Evolutionary conservation across 352 stramenopile genomes (phyloP).

Genomic region (Pythium rhizo-oryzae): DNA sequence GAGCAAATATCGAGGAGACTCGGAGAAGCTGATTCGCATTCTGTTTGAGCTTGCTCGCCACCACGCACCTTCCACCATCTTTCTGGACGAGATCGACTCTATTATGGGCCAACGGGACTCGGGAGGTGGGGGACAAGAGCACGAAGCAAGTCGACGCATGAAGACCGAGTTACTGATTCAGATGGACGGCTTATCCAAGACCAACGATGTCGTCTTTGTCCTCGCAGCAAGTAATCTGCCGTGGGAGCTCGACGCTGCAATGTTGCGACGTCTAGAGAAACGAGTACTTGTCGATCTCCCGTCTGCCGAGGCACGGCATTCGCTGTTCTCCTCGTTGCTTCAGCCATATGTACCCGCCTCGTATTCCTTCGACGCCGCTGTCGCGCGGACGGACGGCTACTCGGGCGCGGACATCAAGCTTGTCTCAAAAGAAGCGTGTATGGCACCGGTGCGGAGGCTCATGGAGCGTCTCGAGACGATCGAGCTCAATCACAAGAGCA

Average conservation of each 20-base stretch:
- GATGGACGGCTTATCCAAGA: slow-evolving; percentile 86
- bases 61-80: slow-evolving; percentile 86
- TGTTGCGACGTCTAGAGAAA: slow-evolving; percentile 85
- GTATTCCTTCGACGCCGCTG: slow-evolving; percentile 58
- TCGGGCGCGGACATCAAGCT: slow-evolving; percentile 87
- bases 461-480: slow-evolving; percentile 64
- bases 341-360: slow-evolving; percentile 52
- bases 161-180: slow-evolving; percentile 89
- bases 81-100: slow-evolving; percentile 88
- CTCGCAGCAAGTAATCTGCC: slow-evolving; percentile 82
- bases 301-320: slow-evolving; percentile 52
- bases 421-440: slow-evolving; percentile 84
- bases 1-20: slow-evolving; percentile 87
- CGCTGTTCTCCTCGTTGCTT: slow-evolving; percentile 65
- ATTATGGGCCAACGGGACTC: slow-evolving; percentile 89
- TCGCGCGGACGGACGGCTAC: slow-evolving; percentile 67
- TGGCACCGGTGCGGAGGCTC: slow-evolving; percentile 75
- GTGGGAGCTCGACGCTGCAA: slow-evolving; percentile 80
- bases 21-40: slow-evolving; percentile 87
- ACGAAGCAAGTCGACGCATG: slow-evolving; percentile 86
- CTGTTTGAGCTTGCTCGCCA: slow-evolving; percentile 83
- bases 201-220: slow-evolving; percentile 81
- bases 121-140: slow-evolving; percentile 71
- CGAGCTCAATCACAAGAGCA: slow-evolving; percentile 30
- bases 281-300: slow-evolving; percentile 79